phyloP scores from a whole-genome alignment of 805 yeast genomes.

The Candida lessepsii region DNA sequence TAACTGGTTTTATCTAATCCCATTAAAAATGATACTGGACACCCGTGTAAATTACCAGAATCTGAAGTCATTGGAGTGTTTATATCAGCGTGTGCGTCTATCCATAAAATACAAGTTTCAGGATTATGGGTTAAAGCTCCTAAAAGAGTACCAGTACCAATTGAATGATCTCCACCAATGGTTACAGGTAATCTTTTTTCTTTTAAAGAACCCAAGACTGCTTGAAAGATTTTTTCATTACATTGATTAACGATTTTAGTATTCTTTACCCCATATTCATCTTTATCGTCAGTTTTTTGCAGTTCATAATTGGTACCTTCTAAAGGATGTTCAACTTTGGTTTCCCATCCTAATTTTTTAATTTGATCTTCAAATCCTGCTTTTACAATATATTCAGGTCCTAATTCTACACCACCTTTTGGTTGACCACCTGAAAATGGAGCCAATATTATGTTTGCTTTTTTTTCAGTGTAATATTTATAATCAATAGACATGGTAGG shows the following conservation, averaged over 20 bases:
- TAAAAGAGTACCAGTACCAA: constrained; percentile 89
- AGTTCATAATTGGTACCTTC: constrained; percentile 44
- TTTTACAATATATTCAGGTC: constrained; percentile 78
- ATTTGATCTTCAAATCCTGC: constrained; percentile 69
- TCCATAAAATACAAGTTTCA: constrained; percentile 89
- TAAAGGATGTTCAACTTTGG: constrained; percentile 53
- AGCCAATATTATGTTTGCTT: constrained; percentile 74
- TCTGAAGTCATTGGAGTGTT: constrained; percentile 82
- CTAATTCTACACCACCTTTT: constrained; percentile 88
- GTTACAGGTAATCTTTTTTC: constrained; percentile 66
- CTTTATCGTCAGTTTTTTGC: constrained; percentile 44
- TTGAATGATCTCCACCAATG: constrained; percentile 95
- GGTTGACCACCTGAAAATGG: constrained; percentile 98
- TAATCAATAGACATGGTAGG: constrained; percentile 33
- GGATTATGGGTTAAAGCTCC: constrained; percentile 80
- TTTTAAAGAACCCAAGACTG: constrained; percentile 53
- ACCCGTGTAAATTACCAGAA: constrained; percentile 93
- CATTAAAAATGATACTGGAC: constrained; percentile 89
- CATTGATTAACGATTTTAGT: constrained; percentile 77
- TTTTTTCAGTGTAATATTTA: constrained; percentile 53
- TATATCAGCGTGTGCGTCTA: constrained; percentile 97
- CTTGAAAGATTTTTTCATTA: constrained; percentile 58
- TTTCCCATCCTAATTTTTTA: constrained; percentile 70
- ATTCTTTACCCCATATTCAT: constrained; percentile 59
- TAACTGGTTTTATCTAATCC: constrained; percentile 68